Evolutionary conservation across 208 protist species (phyloP), one percentile per base, ranked within the genome.

Genomic region (Phytomonas sp.): DNA sequence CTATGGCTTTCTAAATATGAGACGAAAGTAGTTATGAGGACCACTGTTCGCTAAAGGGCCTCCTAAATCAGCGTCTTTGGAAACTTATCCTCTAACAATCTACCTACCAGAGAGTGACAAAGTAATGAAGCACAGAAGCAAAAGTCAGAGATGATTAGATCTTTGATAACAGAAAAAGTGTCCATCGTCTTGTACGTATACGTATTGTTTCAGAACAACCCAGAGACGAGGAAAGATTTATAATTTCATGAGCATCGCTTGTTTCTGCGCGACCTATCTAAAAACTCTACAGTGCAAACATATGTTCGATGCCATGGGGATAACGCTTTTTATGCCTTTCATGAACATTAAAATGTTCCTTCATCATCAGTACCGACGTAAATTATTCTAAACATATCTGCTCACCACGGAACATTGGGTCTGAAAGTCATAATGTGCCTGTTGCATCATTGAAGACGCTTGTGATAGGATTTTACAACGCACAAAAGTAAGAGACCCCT

Each of bases 1-100:
- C 31, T 68, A 68, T 68, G 23, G 8, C 23, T 37, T 30, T 68
- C 15, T 68, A 26, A 33, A 1, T 64, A 37, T 33, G 33, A 7
- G 6, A 40, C 20, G 20, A 56, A 26, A 7, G 9, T 26, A 56
- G 26, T 17, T 56, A 56, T 26, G 20, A 26, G 5, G 20, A 23
- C 26, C 46, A 56, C 9, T 6, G 17, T 26, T 56, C 1, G 26
- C 4, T 4, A 7, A 56, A 56, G 26, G 20, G 9, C 23, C 26
- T 56, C 46, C 2, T 56, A 8, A 26, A 26, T 56, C 20, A 56
- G 26, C 5, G 20, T 56, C 17, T 17, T 56, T 26, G 1, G 26
- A 56, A 26, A 1, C 20, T 26, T 56, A 26, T 56, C 23, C 11
- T 56, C 5, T 56, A 56, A 26, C 23, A 56, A 26, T 56, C 46